These are phyloP conservation scores for Dryadomyces sulphureus DNA, from an alignment of 2,329 filamentous ascomycete species.

Conservation along the genomic window DNA sequence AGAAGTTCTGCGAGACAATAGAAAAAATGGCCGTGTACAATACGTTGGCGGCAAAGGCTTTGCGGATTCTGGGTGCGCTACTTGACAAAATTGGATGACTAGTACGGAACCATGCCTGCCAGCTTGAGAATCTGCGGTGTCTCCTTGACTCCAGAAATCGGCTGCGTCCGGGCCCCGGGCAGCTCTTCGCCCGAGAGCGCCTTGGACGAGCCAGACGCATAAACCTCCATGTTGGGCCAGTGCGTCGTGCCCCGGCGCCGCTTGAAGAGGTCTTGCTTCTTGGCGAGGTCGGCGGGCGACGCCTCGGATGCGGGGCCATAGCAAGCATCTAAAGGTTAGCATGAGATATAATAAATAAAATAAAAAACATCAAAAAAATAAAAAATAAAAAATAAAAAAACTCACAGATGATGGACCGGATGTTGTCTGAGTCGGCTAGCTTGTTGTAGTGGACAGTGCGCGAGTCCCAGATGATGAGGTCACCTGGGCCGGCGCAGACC, in stretches of 20 bases:
- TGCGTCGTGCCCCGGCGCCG: constrained; percentile 12
- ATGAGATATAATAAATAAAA: neutral
- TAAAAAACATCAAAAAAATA: neutral
- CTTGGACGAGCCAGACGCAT: neutral
- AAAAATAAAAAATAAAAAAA: neutral
- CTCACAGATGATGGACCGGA: constrained; percentile 17
- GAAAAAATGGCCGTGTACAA: too few relatives aligned
- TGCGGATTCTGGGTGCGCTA: too few relatives aligned
- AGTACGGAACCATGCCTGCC: constrained; percentile 18
- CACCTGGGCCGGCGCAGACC: constrained; percentile 5
- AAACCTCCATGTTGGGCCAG: neutral
- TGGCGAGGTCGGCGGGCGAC: constrained; percentile 13
- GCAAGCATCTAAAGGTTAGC: constrained; percentile 12
- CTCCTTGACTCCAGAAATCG: constrained; percentile 20
- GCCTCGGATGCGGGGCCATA: constrained; percentile 20
- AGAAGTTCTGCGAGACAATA: too few relatives aligned
- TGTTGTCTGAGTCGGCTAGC: constrained; percentile 14
- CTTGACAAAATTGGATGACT: too few relatives aligned
- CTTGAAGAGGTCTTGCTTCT: constrained; percentile 17
- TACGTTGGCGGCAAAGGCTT: too few relatives aligned
- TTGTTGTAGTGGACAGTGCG: constrained; percentile 22
- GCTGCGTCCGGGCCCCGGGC: constrained; percentile 11
- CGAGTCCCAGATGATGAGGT: constrained; percentile 20
- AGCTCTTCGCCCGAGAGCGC: neutral
- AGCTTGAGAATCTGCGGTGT: constrained; percentile 18